These are phyloP conservation scores for Rhynchospora pubera DNA, from an alignment of 176 grass and related monocot species.

Conservation along the genomic window DNA sequence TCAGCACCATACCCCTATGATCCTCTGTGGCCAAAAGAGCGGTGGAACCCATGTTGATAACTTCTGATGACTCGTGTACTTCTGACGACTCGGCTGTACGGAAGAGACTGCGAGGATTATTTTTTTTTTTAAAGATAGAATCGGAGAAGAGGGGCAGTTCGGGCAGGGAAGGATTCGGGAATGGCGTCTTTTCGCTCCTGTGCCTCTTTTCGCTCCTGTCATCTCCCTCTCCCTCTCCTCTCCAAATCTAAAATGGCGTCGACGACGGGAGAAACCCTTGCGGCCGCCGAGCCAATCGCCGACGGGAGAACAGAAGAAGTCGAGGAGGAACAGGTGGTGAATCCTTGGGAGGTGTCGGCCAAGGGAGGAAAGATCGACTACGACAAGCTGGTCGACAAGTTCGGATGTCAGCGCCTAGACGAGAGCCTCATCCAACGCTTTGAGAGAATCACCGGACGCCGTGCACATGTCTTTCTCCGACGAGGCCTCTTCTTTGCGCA, in stretches of 20 bases:
- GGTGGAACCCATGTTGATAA: no score
- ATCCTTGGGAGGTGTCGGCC: conserved; percentile 88
- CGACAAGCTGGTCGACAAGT: conserved; percentile 92
- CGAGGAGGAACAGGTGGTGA: conserved; percentile 72
- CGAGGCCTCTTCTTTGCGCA: conserved; percentile 93
- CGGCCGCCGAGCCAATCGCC: not conserved
- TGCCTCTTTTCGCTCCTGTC: not conserved
- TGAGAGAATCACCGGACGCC: conserved; percentile 41
- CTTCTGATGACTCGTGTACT: no score
- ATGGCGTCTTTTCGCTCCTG: no score
- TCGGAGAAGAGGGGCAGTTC: no score
- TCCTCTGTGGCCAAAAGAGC: no score
- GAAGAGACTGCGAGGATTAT: no score
- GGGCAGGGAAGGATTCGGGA: no score
- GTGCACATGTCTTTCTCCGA: conserved; percentile 67
- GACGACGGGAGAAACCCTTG: not conserved
- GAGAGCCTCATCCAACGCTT: conserved; percentile 42
- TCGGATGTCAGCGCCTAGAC: conserved; percentile 80
- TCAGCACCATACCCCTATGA: no score
- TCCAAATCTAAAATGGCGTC: conserved; percentile 8
- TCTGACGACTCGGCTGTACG: no score
- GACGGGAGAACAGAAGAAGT: not conserved
- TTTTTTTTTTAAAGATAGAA: no score
- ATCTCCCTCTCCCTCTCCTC: not conserved
- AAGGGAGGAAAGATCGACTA: conserved; percentile 84